A percentile compares a stretch with the other conserved stretches of the same genome.
phyloP scores from a whole-genome alignment of 495 filamentous ascomycete genomes.

The Penicillium canariense region DNA sequence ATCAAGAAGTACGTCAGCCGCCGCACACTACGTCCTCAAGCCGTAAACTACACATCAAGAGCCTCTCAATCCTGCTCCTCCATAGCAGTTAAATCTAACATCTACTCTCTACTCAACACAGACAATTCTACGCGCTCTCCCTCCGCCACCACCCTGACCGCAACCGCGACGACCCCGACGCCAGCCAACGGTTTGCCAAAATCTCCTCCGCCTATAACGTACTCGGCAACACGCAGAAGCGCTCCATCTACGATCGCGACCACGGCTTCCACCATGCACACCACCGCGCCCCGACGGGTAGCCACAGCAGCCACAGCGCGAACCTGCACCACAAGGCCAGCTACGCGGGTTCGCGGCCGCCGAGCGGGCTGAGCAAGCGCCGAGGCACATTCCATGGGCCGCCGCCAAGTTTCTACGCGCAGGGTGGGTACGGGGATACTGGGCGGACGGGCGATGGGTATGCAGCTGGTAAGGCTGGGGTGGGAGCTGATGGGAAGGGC shows the following conservation, averaged over 20 bases:
- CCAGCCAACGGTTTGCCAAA: slow-evolving; percentile 74
- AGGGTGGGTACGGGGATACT: slow-evolving; percentile 57
- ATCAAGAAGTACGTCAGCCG: slow-evolving; percentile 73
- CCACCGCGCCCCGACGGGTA: slow-evolving; percentile 41
- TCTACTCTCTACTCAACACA: not conserved
- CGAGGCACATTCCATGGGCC: slow-evolving; percentile 75
- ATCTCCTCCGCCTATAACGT: slow-evolving; percentile 84
- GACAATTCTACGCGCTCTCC: slow-evolving; percentile 87
- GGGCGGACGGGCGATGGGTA: slow-evolving; percentile 16
- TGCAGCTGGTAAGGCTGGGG: not conserved
- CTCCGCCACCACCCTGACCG: slow-evolving; percentile 92
- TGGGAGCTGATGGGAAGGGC: slow-evolving; percentile 11
- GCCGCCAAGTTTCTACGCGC: slow-evolving; percentile 82
- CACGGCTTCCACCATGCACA: slow-evolving; percentile 36
- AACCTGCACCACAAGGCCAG: slow-evolving; percentile 42
- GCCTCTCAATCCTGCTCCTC: not conserved
- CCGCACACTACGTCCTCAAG: too few relatives aligned
- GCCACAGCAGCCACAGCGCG: slow-evolving; percentile 37
- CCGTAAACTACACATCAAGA: too few relatives aligned
- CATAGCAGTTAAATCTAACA: not conserved
- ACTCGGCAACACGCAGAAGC: slow-evolving; percentile 68
- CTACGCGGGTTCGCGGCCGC: slow-evolving; percentile 66
- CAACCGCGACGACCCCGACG: slow-evolving; percentile 72
- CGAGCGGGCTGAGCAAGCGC: slow-evolving; percentile 76
- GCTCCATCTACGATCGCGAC: slow-evolving; percentile 76